These are phyloP conservation scores for Panus rudis DNA, from an alignment of 768 basidiomycete species.

Conservation along the genomic window DNA sequence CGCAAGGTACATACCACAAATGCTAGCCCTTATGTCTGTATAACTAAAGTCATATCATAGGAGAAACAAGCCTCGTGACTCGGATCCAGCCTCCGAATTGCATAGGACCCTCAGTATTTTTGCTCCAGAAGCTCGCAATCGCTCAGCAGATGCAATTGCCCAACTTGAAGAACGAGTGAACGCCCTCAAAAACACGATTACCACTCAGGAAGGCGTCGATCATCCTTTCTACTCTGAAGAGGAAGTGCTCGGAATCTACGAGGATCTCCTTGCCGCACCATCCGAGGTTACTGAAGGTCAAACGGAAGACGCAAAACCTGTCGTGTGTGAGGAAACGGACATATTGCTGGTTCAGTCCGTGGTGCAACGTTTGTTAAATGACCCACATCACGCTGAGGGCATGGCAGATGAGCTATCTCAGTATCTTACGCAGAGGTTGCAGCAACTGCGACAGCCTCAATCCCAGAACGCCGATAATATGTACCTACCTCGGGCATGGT, in stretches of 20 bases:
- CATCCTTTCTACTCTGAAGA: slow-evolving; percentile 25
- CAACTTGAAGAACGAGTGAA: slow-evolving; percentile 17
- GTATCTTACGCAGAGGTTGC: background rate
- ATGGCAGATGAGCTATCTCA: slow-evolving; percentile 1
- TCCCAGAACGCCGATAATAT: background rate
- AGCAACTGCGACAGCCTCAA: background rate
- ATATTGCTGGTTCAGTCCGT: slow-evolving; percentile 26
- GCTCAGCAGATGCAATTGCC: background rate
- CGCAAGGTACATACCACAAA: background rate
- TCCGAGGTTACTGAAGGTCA: slow-evolving; percentile 3
- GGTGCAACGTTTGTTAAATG: slow-evolving; percentile 4
- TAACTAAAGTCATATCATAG: background rate
- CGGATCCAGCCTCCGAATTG: background rate
- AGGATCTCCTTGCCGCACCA: slow-evolving; percentile 28
- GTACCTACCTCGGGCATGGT: background rate
- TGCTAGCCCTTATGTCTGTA: too few relatives aligned
- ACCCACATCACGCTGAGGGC: slow-evolving; percentile 3
- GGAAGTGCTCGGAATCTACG: slow-evolving; percentile 33
- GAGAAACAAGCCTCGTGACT: background rate
- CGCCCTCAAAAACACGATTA: slow-evolving; percentile 11
- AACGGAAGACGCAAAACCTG: slow-evolving; percentile 7
- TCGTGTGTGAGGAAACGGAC: slow-evolving; percentile 25
- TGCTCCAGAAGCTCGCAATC: too few relatives aligned
- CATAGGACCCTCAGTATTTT: background rate
- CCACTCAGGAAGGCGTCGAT: slow-evolving; percentile 3